Base-by-base conservation (phyloP, 2,329 filamentous ascomycete genomes). In the Cordyceps tenuipes region DNA sequence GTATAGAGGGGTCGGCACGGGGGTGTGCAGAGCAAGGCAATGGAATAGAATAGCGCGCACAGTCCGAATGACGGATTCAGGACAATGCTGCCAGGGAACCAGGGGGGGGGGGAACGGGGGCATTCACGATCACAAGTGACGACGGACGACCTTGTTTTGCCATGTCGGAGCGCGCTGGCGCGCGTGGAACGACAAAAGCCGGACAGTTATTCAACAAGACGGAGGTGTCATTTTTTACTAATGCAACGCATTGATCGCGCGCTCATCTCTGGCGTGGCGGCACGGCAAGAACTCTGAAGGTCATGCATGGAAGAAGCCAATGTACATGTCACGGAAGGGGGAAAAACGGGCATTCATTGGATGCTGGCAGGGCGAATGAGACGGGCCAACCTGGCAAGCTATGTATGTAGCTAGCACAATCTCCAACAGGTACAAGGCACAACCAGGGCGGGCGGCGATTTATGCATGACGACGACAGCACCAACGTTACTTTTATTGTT, bases 271-370 rank as follows among this genome's bases (percentile, higher is more conserved):
- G 47, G 55, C 23, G 47, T 9, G 46, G 29, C 55, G 34, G 36
- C 46, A 47, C 51, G 47, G 52, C 46, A 46, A n/a, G 47, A 52
- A 59, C 36, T 51, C 34, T 44, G 56, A 46, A 57, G 49, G 46
- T 19, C n/a, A 23, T 49, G 55, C 46, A 57, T 57, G 34, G 55
- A 57, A 57, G 26, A 29, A 29, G 26, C 26, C 26, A 29, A 29
- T 29, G 26, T 29, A 29, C 26, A 29, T 29, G 26, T 29, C 26
- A 6, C 6, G 26, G n/a, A n/a, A n/a, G n/a, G n/a, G n/a, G n/a
- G n/a, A n/a, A n/a, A n/a, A n/a, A n/a, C n/a, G n/a, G n/a, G 29
- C 54, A 15, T 10, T 41, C 6, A 41, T 41, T 41, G 3, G 39
- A 41, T 41, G 12, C 3, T 6, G 26, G 26, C 26, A 29, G 26